These are phyloP conservation scores for Elsinoe batatas DNA, from an alignment of 2,329 filamentous ascomycete species.

Conservation along the genomic window DNA sequence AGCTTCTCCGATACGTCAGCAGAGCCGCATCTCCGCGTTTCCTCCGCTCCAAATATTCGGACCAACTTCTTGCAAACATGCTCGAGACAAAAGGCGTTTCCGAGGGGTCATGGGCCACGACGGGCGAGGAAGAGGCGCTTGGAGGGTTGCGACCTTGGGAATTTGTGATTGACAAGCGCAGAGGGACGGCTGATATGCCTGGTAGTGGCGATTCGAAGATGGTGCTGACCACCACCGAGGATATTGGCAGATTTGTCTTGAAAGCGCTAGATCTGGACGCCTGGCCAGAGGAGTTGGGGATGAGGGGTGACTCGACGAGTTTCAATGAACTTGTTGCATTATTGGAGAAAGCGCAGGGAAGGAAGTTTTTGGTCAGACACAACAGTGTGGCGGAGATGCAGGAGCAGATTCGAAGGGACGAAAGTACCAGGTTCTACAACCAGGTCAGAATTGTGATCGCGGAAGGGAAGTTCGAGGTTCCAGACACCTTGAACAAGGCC, in stretches of 20 bases:
- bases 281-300: conserved; percentile 37
- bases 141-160: conserved; percentile 29
- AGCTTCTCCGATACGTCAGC: not conserved
- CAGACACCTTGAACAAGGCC: conserved; percentile 21
- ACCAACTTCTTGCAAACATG: not conserved
- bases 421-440: conserved; percentile 23
- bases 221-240: conserved; percentile 40
- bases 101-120: conserved; percentile 16
- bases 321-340: conserved; percentile 21
- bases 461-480: conserved; percentile 20
- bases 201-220: conserved; percentile 38
- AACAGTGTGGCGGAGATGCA: conserved; percentile 20
- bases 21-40: not conserved
- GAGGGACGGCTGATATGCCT: conserved; percentile 39
- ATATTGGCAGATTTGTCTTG: conserved; percentile 40
- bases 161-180: conserved; percentile 37
- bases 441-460: conserved; percentile 21
- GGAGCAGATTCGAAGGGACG: conserved; percentile 15
- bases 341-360: conserved; percentile 21
- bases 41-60: conserved; percentile 3
- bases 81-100: conserved; percentile 13
- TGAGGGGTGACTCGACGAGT: conserved; percentile 22
- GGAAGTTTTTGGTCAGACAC: conserved; percentile 22
- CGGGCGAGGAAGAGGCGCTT: conserved; percentile 24
- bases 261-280: conserved; percentile 32